These are phyloP conservation scores for Rhododendron ovatum DNA, from an alignment of 148 eudicot genomes.

Conservation along the genomic window DNA sequence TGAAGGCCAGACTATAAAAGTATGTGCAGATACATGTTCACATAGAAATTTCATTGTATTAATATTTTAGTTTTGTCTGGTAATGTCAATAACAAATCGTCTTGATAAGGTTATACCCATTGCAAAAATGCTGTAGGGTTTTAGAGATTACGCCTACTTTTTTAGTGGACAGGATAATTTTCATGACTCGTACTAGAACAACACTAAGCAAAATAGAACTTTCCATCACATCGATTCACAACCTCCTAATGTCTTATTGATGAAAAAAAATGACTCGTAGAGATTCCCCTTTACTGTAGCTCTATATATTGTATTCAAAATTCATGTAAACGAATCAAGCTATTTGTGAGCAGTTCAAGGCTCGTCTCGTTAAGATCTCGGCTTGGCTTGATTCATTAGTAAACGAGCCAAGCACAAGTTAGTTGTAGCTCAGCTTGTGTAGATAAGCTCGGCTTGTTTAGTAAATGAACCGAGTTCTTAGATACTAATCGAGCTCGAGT, in stretches of 20 bases:
- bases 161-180: not conserved
- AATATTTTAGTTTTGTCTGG: not conserved
- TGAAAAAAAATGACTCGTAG: not conserved
- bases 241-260: not conserved
- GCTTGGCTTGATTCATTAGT: not conserved
- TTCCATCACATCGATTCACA: not conserved
- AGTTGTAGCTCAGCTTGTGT: no score
- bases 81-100: not conserved
- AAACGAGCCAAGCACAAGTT: no score
- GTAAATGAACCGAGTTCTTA: not conserved
- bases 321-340: not conserved
- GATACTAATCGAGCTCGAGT: not conserved
- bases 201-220: not conserved
- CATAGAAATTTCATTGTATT: not conserved
- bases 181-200: not conserved
- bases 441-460: not conserved
- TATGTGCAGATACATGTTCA: not conserved
- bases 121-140: not conserved
- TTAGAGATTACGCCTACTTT: not conserved
- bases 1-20: not conserved
- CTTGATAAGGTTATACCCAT: not conserved
- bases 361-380: no score
- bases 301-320: not conserved
- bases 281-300: not conserved
- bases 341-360: not conserved